These are phyloP conservation scores for Paramecium sexaurelia DNA, from an alignment of 73 alveolate genomes.

Conservation along the genomic window DNA sequence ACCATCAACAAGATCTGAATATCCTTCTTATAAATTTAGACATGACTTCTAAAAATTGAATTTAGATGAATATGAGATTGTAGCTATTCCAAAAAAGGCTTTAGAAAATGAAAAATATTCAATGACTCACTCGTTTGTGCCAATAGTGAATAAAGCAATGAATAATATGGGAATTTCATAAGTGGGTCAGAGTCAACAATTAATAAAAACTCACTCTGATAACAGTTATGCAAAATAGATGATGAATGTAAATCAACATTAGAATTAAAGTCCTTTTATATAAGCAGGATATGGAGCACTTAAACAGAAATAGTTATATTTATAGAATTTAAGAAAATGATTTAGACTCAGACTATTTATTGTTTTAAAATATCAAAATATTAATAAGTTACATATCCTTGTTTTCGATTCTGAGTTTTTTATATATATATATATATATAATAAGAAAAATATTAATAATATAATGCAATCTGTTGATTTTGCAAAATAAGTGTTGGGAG, in stretches of 20 bases:
- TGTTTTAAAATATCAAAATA: not conserved
- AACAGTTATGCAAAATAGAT: not conserved
- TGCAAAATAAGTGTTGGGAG: not conserved
- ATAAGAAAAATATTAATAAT: not conserved
- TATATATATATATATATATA: not conserved
- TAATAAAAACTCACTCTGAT: not conserved
- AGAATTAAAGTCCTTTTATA: not conserved
- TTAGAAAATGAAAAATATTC: conserved; percentile 9
- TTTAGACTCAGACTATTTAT: not conserved
- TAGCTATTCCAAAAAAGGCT: not conserved
- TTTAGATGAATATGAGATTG: conserved; percentile 43
- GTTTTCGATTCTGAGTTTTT: not conserved
- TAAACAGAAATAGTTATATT: conserved; percentile 1
- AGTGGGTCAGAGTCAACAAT: not conserved
- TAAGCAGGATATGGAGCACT: conserved; percentile 23
- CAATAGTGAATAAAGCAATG: not conserved
- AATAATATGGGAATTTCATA: not conserved
- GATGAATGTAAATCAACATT: not conserved
- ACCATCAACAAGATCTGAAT: conserved; percentile 21
- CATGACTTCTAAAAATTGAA: not conserved
- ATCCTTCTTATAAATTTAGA: not conserved
- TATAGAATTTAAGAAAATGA: not conserved
- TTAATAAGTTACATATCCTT: not conserved
- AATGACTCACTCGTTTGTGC: conserved; percentile 49
- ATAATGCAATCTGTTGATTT: not conserved